A percentile compares a stretch with the other conserved stretches of the same genome.
These are phyloP conservation scores for Camellia japonica DNA, from an alignment of 148 eudicot genomes.

Conservation along the genomic window DNA sequence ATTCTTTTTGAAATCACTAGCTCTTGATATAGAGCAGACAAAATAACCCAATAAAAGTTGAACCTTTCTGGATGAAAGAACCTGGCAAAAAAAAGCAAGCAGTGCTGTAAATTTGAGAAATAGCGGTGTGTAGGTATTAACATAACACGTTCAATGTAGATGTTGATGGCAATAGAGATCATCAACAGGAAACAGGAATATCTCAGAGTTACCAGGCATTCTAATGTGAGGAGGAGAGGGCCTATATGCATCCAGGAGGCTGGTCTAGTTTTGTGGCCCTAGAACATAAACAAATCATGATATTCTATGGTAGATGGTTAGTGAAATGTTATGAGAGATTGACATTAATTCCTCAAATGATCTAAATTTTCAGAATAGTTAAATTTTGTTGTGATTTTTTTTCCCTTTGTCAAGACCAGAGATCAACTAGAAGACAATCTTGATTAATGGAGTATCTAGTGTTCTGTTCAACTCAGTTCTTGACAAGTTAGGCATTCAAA, in stretches of 20 bases:
- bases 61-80: slow-evolving; percentile 78
- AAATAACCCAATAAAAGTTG: slow-evolving; percentile 73
- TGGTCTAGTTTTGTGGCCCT: not conserved
- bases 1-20: slow-evolving; percentile 20
- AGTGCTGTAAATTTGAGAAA: slow-evolving; percentile 4
- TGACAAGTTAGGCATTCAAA: no score
- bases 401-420: no score
- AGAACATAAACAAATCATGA: not conserved
- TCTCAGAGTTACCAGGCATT: not conserved
- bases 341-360: not conserved
- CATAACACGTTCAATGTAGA: not conserved
- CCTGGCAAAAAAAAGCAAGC: slow-evolving; percentile 36
- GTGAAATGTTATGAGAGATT: not conserved
- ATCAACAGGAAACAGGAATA: not conserved
- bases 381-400: no score
- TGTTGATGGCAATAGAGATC: not conserved
- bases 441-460: no score
- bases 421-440: no score
- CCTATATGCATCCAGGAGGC: not conserved
- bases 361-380: no score
- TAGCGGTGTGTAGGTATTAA: not conserved
- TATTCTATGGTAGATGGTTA: not conserved
- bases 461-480: no score
- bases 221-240: not conserved
- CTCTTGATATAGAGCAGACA: slow-evolving; percentile 55